These are phyloP conservation scores for Filobasidium uniguttulatum DNA, from an alignment of 1,284 basidiomycete genomes.

Conservation along the genomic window DNA sequence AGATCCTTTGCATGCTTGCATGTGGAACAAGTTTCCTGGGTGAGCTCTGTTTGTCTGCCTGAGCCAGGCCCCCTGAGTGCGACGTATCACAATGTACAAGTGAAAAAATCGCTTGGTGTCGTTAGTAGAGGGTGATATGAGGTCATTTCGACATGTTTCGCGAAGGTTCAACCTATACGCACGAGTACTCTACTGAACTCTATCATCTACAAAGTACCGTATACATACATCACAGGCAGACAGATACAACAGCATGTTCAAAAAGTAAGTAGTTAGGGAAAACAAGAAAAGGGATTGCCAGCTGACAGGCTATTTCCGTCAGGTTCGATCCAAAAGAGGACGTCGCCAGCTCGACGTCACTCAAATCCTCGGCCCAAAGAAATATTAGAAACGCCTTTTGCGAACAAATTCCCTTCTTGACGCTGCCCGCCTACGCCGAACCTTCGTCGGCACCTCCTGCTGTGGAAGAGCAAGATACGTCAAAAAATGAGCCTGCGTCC, in stretches of 20 bases:
- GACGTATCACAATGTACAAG: too few relatives aligned
- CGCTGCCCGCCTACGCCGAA: conserved; percentile 26
- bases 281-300: not conserved
- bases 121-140: too few relatives aligned
- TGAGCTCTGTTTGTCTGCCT: too few relatives aligned
- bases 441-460: conserved; percentile 7
- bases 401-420: conserved; percentile 64
- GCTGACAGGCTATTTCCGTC: conserved; percentile 5
- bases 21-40: too few relatives aligned
- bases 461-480: conserved; percentile 14
- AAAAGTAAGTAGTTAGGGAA: not conserved
- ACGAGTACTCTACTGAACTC: too few relatives aligned
- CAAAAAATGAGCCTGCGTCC: conserved; percentile 12
- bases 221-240: too few relatives aligned
- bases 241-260: conserved; percentile 7
- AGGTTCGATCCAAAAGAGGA: conserved; percentile 79
- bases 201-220: too few relatives aligned
- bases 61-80: too few relatives aligned
- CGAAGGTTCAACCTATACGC: too few relatives aligned
- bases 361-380: conserved; percentile 89
- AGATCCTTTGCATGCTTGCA: too few relatives aligned
- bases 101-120: too few relatives aligned
- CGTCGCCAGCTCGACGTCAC: conserved; percentile 78
- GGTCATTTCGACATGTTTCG: too few relatives aligned
- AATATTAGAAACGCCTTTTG: conserved; percentile 68